Conservation (phyloP, 495 filamentous ascomycete genomes). For the Daldinia concentrica region DNA sequence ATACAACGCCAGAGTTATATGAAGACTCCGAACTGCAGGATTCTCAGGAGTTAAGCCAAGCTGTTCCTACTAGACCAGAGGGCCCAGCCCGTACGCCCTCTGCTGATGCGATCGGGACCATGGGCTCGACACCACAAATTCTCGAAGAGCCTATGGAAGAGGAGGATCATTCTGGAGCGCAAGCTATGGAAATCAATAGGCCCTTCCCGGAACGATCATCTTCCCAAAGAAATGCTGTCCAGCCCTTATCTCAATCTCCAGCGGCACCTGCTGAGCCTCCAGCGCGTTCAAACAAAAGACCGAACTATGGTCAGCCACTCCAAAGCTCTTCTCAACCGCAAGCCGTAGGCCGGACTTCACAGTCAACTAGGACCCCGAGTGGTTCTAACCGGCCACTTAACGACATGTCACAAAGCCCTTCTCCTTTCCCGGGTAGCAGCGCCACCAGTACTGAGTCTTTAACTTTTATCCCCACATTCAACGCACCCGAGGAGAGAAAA, state of each 20-base stretch:
- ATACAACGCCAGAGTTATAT: conserved; percentile 31
- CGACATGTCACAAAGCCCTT: conserved; percentile 70
- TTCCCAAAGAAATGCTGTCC: conserved; percentile 53
- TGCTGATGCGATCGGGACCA: conserved; percentile 37
- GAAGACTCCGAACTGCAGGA: conserved; percentile 28
- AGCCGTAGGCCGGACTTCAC: conserved; percentile 19
- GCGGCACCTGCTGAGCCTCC: conserved; percentile 53
- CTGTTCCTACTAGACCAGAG: conserved; percentile 24
- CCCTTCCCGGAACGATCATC: conserved; percentile 63
- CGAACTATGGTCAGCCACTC: conserved; percentile 48
- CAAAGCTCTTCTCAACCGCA: conserved; percentile 39
- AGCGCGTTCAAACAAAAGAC: conserved; percentile 59
- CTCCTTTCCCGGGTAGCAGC: conserved; percentile 74
- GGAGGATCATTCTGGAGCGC: conserved; percentile 50
- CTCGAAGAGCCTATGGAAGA: conserved; percentile 70
- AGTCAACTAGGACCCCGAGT: conserved; percentile 31
- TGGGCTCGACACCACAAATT: conserved; percentile 68
- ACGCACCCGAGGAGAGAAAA: conserved; percentile 62
- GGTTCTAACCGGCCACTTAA: conserved; percentile 58
- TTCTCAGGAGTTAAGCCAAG: conserved; percentile 27
- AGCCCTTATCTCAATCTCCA: conserved; percentile 35
- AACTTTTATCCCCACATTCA: conserved; percentile 83
- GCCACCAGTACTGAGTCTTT: conserved; percentile 75
- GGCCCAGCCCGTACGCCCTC: conserved; percentile 36
- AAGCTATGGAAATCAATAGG: conserved; percentile 40